Evolutionary conservation across 2,329 filamentous ascomycete species (phyloP), one percentile per base, ranked within the genome.

Genomic region (Hypoxylon sp.): DNA sequence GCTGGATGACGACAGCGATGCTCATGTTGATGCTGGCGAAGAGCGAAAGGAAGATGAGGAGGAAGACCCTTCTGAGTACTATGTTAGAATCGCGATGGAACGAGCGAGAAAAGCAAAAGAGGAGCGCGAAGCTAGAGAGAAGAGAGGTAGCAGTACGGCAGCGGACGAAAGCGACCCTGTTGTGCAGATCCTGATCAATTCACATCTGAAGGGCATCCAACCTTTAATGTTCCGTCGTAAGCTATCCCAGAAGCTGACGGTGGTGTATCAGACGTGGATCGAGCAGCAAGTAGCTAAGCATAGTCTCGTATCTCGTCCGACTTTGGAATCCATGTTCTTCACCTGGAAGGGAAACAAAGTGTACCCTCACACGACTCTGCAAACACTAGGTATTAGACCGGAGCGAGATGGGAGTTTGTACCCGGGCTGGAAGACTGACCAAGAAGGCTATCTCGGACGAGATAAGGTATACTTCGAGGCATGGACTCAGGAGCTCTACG

Each of bases 281-380:
- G 80, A 83, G 11, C 84, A 85, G 59, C 91, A 94, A 75, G 78
- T 78, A 1, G 85, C 89, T 51, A 79, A 82, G 1, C 79, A 82
- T 2, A 77, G 78, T 1, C 55, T 78, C 5, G 74, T 84, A 6
- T 71, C 79, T 2, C 72, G 78, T 2, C 82, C 86, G 2, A 77
- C 85, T 24, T 80, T 84, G 1, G 81, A 85, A 3, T 81, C 84
- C 0, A 82, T 97, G 17, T 91, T 96, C 74, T 85, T 98, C 61
- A 96, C 93, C 0, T 97, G 93, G 91, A 90, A 90, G 70, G 86
- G 88, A 26, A 88, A 88, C 64, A 88, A 88, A 66, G 80, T 97
- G 2, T 97, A 92, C 77, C 88, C 92, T 71, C 86, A 87, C n/a
- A 93, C 92, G 4, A 94, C 91, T 1, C 90, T 93, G 65, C 84